Conservation (phyloP, 2,329 filamentous ascomycete genomes). For the Truncatella angustata region DNA sequence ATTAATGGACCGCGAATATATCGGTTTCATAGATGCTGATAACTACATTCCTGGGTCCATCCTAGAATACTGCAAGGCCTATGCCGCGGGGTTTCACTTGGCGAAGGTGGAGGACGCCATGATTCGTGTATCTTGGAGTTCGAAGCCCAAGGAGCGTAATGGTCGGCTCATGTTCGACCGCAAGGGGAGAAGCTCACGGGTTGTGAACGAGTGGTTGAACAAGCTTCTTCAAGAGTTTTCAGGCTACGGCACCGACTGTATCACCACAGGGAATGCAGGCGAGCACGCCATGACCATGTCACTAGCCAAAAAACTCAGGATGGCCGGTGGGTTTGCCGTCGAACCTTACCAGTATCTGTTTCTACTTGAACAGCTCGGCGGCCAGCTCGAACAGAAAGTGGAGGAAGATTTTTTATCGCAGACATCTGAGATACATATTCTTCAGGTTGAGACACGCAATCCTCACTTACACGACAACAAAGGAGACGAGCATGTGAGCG, state of each 20-base stretch:
- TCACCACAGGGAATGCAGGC: constrained; percentile 31
- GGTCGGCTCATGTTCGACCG: constrained; percentile 22
- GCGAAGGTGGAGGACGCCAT: constrained; percentile 21
- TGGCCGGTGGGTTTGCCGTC: constrained; percentile 31
- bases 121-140: constrained; percentile 31
- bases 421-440: constrained; percentile 16
- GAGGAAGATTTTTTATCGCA: background rate
- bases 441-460: constrained; percentile 30
- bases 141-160: constrained; percentile 29
- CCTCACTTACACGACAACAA: constrained; percentile 30
- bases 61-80: constrained; percentile 30
- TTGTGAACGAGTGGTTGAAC: constrained; percentile 32
- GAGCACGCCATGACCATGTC: constrained; percentile 35
- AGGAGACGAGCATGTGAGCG: constrained; percentile 24
- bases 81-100: constrained; percentile 29
- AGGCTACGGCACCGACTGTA: constrained; percentile 14
- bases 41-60: constrained; percentile 28
- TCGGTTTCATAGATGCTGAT: constrained; percentile 34
- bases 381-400: constrained; percentile 3
- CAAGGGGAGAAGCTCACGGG: constrained; percentile 27
- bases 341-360: constrained; percentile 32
- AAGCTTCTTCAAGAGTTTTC: constrained; percentile 16
- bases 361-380: constrained; percentile 21
- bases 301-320: constrained; percentile 29
- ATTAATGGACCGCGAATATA: constrained; percentile 19